Evolutionary conservation across 192 early-diverging fungal genomes (phyloP).

Genomic region (Dispira parvispora): DNA sequence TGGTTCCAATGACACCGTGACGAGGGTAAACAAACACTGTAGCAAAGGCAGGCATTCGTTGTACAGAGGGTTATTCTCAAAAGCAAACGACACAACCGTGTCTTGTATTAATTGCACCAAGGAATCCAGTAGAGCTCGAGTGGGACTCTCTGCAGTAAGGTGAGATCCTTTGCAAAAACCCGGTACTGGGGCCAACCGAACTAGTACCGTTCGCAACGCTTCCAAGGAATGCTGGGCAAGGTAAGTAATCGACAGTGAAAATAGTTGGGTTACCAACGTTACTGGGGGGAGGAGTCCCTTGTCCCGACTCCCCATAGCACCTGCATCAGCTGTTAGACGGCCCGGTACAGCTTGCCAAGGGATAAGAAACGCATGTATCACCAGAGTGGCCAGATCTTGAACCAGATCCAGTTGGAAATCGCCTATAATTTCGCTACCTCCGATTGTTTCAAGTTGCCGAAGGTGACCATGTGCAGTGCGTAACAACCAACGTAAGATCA

Average conservation of each 20-base stretch:
- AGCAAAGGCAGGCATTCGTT: background rate
- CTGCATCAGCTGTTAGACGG: background rate
- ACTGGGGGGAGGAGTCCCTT: background rate
- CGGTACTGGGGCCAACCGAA: no score
- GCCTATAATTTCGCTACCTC: no score
- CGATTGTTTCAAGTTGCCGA: no score
- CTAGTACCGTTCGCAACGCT: background rate
- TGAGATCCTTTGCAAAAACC: no score
- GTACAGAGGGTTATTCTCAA: conserved; percentile 13
- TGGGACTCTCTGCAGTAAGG: no score
- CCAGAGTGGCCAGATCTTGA: background rate
- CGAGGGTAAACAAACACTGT: background rate
- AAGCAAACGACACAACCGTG: conserved; percentile 13
- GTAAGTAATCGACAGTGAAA: background rate
- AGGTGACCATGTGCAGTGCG: no score
- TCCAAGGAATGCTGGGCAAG: background rate
- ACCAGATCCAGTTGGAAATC: no score
- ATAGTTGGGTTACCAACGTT: background rate
- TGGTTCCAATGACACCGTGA: background rate
- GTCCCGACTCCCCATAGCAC: background rate
- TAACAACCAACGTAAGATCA: no score
- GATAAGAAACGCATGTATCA: background rate
- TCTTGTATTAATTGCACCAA: conserved; percentile 18
- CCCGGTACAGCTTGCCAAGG: background rate
- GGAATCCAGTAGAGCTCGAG: no score